Evolutionary conservation across 768 basidiomycete species (phyloP), one percentile per base, ranked within the genome.

Genomic region (Gymnopilus dilepis): DNA sequence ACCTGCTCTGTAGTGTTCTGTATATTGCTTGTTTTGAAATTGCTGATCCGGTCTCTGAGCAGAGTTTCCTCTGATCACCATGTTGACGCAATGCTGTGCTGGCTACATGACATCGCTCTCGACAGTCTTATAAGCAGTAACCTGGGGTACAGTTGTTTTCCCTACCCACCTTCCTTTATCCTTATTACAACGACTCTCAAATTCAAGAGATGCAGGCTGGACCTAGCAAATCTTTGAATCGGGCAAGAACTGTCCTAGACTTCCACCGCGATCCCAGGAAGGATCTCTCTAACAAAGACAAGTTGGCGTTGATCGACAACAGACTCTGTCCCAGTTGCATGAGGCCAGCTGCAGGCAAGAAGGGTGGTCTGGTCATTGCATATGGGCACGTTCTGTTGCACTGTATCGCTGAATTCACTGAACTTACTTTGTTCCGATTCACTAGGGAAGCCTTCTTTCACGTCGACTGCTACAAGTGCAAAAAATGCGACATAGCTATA

Each of bases 381-480:
- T 64, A 58, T 38, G 66, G 66, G 66, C 62, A 47, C 48, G 66
- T 58, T 52, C 19, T 24, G 22, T 41, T 21, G 11, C 5, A 11
- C 19, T 51, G 17, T 41, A n/a, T n/a, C n/a, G n/a, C n/a, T n/a
- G n/a, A n/a, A n/a, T n/a, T n/a, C n/a, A n/a, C n/a, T n/a, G 34
- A 22, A 38, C 22, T 33, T 19, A 41, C 30, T 30, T 56, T 22
- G 42, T 8, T 15, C 6, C 40, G 17, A 21, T 33, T 28, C 22
- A 4, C 21, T 41, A 65, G 65, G 15, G 54, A 60, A 22, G 57
- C 59, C 9, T 64, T 64, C 54, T 62, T 64, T 34, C 66, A 67
- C 38, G 37, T 67, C 42, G 66, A 67, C 31, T 67, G 66, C 54
- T 67, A 67, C 57, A 64, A 60, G 37, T 67, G 66, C 63, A 67